These are phyloP conservation scores for Bruguiera parviflora DNA, from an alignment of 345 rosid genomes.

Conservation along the genomic window DNA sequence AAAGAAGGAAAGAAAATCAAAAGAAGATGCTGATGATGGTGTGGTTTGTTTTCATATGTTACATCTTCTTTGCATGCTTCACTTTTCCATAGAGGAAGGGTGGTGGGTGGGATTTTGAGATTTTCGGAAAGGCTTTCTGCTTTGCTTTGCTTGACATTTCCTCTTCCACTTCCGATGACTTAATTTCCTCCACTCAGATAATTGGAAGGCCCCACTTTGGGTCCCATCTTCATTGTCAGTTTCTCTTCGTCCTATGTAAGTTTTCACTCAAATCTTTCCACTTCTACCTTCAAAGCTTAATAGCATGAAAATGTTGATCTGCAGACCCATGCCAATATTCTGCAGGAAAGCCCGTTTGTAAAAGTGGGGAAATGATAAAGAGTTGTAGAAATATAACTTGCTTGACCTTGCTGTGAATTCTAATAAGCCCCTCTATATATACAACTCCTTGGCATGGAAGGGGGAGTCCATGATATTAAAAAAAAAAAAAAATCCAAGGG, in stretches of 20 bases:
- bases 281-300: too few relatives aligned
- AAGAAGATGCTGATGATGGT: constrained; percentile 16
- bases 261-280: constrained; percentile 11
- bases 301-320: too few relatives aligned
- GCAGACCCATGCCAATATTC: too few relatives aligned
- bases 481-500: too few relatives aligned
- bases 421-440: too few relatives aligned
- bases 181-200: constrained; percentile 29
- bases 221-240: constrained; percentile 22
- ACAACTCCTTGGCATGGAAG: too few relatives aligned
- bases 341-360: too few relatives aligned
- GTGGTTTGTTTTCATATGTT: constrained; percentile 9
- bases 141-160: constrained; percentile 41
- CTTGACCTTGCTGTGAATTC: too few relatives aligned
- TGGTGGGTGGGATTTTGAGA: constrained; percentile 36
- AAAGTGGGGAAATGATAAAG: too few relatives aligned
- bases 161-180: constrained; percentile 43
- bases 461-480: too few relatives aligned
- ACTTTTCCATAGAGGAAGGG: not conserved
- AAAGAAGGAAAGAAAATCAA: constrained; percentile 1
- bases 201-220: constrained; percentile 34
- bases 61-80: not conserved
- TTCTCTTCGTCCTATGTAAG: constrained; percentile 10
- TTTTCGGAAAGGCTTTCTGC: constrained; percentile 11
- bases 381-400: too few relatives aligned